These are phyloP conservation scores for Aspergillus tubingensis DNA, from an alignment of 2,329 filamentous ascomycete species.

Conservation along the genomic window DNA sequence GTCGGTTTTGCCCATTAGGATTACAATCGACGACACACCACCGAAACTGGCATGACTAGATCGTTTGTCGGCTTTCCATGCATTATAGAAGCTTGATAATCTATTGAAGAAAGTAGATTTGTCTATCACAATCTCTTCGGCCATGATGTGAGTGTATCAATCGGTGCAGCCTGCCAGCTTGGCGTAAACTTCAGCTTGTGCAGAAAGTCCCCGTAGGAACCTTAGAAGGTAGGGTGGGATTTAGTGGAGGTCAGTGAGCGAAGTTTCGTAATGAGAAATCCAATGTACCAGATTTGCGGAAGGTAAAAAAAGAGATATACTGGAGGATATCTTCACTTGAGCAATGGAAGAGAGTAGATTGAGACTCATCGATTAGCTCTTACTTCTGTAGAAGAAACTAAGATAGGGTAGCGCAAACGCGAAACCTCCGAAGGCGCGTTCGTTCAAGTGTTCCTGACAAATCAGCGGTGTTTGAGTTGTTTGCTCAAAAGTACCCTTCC, in stretches of 20 bases:
- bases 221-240: too few species aligned
- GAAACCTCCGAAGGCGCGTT: constrained; percentile 9
- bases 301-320: not conserved
- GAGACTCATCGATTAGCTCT: not conserved
- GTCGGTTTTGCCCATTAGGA: constrained; percentile 94
- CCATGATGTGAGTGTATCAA: constrained; percentile 49
- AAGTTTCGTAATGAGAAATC: not conserved
- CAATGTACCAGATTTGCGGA: not conserved
- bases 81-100: constrained; percentile 78
- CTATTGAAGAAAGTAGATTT: constrained; percentile 91
- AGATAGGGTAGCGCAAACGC: constrained; percentile 6
- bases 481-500: constrained; percentile 13
- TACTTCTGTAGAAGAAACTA: not conserved
- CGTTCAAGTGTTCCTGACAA: constrained; percentile 2
- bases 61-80: constrained; percentile 97
- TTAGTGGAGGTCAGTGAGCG: not conserved
- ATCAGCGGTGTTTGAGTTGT: constrained; percentile 22
- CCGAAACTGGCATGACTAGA: constrained; percentile 81
- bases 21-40: constrained; percentile 80
- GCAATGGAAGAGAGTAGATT: not conserved
- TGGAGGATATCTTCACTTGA: not conserved
- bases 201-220: not conserved
- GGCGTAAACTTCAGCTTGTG: not conserved
- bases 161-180: constrained; percentile 10
- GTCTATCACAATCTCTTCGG: constrained; percentile 91